Conservation (phyloP, 306 rosid species). For the Castanopsis chinensis region DNA sequence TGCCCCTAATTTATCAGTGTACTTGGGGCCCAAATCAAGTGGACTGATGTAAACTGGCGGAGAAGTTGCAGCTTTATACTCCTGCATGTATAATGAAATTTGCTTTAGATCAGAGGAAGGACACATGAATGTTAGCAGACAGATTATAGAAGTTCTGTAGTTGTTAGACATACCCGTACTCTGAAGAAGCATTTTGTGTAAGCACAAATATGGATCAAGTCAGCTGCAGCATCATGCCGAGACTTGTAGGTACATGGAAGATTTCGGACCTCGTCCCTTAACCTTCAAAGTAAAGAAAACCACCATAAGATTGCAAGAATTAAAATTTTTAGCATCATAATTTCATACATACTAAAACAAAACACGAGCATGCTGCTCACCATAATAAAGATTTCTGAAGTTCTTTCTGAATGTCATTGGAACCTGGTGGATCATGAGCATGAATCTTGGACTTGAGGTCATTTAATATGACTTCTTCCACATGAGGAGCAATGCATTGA, state of each 20-base stretch:
- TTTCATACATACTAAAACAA: slow-evolving; percentile 13
- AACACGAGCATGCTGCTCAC: slow-evolving; percentile 31
- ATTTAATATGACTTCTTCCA: slow-evolving; percentile 57
- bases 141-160: slow-evolving; percentile 4
- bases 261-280: slow-evolving; percentile 93
- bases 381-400: slow-evolving; percentile 78
- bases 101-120: slow-evolving; percentile 3
- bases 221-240: slow-evolving; percentile 99
- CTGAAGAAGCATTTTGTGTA: slow-evolving; percentile 81
- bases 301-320: neutral
- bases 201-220: slow-evolving; percentile 93
- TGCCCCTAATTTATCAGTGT: slow-evolving; percentile 66
- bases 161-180: slow-evolving; percentile 61
- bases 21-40: slow-evolving; percentile 98
- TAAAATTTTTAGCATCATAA: neutral
- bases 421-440: slow-evolving; percentile 65
- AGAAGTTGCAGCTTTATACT: slow-evolving; percentile 76
- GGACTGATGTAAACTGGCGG: slow-evolving; percentile 99
- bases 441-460: slow-evolving; percentile 68
- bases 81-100: slow-evolving; percentile 45
- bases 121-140: neutral
- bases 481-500: slow-evolving; percentile 66
- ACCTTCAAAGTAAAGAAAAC: slow-evolving; percentile 45
- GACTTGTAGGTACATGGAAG: slow-evolving; percentile 93
- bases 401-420: slow-evolving; percentile 66